These are phyloP conservation scores for Lolium multiflorum DNA, from an alignment of 176 grass and related monocot genomes.

Conservation along the genomic window DNA sequence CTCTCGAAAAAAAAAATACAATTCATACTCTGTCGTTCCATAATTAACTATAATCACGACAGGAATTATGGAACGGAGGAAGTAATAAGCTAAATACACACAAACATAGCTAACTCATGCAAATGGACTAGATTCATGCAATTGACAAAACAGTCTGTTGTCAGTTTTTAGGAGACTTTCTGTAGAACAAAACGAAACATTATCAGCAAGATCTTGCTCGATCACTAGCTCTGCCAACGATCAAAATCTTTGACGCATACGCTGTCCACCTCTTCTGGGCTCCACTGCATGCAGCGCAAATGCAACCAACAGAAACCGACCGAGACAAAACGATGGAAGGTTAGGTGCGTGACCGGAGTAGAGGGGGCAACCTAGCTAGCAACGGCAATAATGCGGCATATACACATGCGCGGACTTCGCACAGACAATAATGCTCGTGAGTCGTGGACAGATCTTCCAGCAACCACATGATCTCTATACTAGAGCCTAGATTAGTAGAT, in stretches of 20 bases:
- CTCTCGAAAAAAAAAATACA: no score
- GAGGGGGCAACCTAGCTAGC: background rate
- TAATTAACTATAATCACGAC: no score
- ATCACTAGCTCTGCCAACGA: background rate
- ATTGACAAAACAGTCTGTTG: background rate
- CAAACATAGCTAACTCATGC: background rate
- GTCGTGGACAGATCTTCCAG: slow-evolving; percentile 11
- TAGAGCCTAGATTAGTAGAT: background rate
- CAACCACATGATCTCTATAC: slow-evolving; percentile 12
- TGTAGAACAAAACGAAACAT: no score
- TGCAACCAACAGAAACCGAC: background rate
- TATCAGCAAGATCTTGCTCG: background rate
- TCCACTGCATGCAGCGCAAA: no score
- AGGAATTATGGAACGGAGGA: no score
- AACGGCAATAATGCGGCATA: slow-evolving; percentile 1
- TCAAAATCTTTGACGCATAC: background rate
- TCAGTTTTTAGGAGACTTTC: background rate
- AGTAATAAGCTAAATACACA: background rate
- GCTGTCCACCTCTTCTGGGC: no score
- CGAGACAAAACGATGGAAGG: background rate
- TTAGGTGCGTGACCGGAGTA: background rate
- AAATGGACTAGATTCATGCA: background rate
- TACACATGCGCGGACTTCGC: background rate
- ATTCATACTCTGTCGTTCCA: no score
- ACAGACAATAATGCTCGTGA: slow-evolving; percentile 6